Evolutionary conservation across 352 stramenopile species (phyloP).

Genomic region (Phytopythium litorale): DNA sequence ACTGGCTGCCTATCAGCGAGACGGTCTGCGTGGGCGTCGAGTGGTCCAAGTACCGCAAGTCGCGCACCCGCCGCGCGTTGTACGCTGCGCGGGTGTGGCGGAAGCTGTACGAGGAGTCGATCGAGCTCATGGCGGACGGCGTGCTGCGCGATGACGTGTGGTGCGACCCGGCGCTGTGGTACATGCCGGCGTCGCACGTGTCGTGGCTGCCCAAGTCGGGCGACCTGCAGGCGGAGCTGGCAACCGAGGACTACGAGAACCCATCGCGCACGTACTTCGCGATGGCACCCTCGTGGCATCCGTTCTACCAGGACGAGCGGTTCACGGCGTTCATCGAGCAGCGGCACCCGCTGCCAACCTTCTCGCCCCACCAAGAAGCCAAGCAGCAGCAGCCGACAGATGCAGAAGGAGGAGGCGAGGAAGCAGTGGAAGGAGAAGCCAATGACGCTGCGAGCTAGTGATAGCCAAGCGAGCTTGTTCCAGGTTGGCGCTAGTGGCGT

Average conservation of each 20-base stretch:
- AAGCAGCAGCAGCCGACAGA: not conserved
- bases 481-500: not conserved
- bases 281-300: conserved; percentile 14
- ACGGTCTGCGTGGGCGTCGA: conserved; percentile 25
- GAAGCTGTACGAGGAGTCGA: conserved; percentile 40
- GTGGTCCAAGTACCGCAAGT: conserved; percentile 40
- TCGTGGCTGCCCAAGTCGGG: conserved; percentile 32
- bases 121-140: conserved; percentile 37
- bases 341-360: conserved; percentile 11
- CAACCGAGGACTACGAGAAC: conserved; percentile 24
- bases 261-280: conserved; percentile 9
- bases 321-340: conserved; percentile 13
- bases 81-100: conserved; percentile 33
- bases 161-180: conserved; percentile 40
- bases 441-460: not conserved
- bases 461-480: not conserved
- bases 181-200: conserved; percentile 36
- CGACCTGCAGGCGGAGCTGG: conserved; percentile 20
- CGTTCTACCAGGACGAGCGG: conserved; percentile 21
- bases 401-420: not conserved
- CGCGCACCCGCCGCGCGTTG: conserved; percentile 30
- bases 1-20: conserved; percentile 47
- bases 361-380: conserved; percentile 1
- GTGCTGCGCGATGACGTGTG: conserved; percentile 33
- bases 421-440: not conserved